A percentile compares a stretch with the other conserved stretches of the same genome.
phyloP scores from a whole-genome alignment of 129 eudicot genomes.

The Apium graveolens region DNA sequence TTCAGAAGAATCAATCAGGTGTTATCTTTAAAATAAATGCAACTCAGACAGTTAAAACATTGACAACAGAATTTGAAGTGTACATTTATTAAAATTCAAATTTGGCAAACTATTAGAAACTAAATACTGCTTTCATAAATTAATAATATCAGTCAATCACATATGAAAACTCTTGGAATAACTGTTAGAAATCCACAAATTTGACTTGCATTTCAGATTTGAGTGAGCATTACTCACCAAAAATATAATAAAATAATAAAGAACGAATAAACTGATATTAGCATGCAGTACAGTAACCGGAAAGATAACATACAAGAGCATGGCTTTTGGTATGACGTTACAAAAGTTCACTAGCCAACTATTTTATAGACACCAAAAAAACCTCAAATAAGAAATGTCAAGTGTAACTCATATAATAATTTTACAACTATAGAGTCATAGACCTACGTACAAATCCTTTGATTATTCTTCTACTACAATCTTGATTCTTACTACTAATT shows the following conservation, averaged over 20 bases:
- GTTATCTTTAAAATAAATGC: neutral
- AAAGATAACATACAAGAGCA: neutral
- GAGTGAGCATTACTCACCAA: neutral
- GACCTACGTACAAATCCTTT: neutral
- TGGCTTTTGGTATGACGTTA: neutral
- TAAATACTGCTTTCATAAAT: neutral
- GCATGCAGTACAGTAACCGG: neutral
- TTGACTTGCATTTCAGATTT: neutral
- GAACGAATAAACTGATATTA: neutral
- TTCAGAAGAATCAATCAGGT: neutral
- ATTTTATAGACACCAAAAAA: neutral
- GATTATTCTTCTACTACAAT: too few relatives aligned
- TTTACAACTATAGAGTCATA: too few relatives aligned
- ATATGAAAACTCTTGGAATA: neutral
- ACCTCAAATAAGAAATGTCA: neutral
- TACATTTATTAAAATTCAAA: too few relatives aligned
- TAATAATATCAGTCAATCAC: neutral
- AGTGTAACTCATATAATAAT: neutral
- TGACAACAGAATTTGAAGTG: neutral
- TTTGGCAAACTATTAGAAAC: neutral
- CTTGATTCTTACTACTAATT: too few relatives aligned
- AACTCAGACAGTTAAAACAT: conserved; percentile 47
- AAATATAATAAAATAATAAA: neutral
- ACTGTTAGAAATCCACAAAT: too few relatives aligned
- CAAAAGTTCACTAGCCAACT: neutral